phyloP scores from a whole-genome alignment of 2,329 filamentous ascomycete species.

The Alternaria arbusti region DNA sequence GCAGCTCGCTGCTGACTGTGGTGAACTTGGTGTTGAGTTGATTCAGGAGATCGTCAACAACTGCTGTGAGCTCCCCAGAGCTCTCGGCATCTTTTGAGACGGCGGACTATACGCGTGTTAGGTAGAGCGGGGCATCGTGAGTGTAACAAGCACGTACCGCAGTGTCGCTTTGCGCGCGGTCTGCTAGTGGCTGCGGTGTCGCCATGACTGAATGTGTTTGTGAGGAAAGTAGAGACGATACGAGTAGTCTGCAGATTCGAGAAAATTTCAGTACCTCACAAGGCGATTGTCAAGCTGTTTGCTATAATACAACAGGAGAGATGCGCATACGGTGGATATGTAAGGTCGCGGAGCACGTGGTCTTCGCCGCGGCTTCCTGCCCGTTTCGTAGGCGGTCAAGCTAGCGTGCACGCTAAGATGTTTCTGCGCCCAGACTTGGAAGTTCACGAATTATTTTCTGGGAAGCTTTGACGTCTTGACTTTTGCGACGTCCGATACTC shows the following conservation, averaged over 20 bases:
- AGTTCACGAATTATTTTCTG: constrained; percentile 31
- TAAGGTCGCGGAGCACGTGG: constrained; percentile 25
- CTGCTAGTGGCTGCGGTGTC: constrained; percentile 23
- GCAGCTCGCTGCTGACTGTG: constrained; percentile 82
- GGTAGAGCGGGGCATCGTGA: not conserved
- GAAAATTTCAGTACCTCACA: not conserved
- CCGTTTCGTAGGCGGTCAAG: constrained; percentile 37
- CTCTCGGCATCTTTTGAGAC: constrained; percentile 31
- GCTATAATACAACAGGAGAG: not conserved
- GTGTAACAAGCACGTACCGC: constrained; percentile 17
- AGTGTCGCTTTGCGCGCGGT: constrained; percentile 32
- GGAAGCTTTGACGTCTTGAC: constrained; percentile 26
- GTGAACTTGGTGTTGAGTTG: constrained; percentile 86
- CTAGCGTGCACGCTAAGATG: constrained; percentile 33
- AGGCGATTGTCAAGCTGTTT: not conserved
- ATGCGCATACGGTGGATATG: constrained; percentile 15
- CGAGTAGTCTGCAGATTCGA: not conserved
- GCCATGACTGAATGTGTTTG: constrained; percentile 21
- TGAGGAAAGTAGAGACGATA: not conserved
- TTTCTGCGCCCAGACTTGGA: constrained; percentile 48
- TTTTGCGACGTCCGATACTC: constrained; percentile 4
- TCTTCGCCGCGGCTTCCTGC: constrained; percentile 32
- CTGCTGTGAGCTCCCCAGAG: constrained; percentile 71
- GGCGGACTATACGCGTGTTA: constrained; percentile 17
- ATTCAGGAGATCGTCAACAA: constrained; percentile 86